Base-by-base conservation (phyloP, 2,329 filamentous ascomycete species). In the Alternaria sp. region DNA sequence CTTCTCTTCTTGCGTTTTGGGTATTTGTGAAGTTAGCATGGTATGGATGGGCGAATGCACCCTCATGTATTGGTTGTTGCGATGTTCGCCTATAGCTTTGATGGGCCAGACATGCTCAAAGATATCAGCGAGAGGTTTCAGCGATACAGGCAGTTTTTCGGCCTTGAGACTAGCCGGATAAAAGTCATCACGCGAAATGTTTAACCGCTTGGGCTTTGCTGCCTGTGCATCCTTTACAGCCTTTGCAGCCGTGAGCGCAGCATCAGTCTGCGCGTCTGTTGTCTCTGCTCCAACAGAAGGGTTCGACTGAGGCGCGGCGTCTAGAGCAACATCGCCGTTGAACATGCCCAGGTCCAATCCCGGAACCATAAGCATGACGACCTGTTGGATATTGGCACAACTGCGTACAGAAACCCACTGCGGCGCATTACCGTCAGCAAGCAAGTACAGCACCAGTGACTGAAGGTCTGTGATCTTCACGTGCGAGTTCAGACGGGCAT, bases 271-370 rank as follows among this genome's bases (percentile, higher is more conserved):
- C 30, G 43, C 23, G 47, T 65, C 45, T 17, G 36, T 43, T 30
- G 40, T 45, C 43, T 44, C 59, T 21, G 59, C 60, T 43, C 61
- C 52, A 32, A 15, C 28, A 19, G 60, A 25, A 47, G 36, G 9
- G 25, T 59, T 25, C 6, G 65, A 21, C 17, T 49, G 44, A 50
- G 60, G 12, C 19, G 47, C 28, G 40, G 57, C 25, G 13, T 77
- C 70, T 19, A 75, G 59, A 17, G 68, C 43, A 30, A 73, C 61
- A 13, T 80, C 82, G 36, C 87, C 85, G 77, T 91, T 88, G 81
- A 98, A 97, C 91, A 98, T 96, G 66, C 89, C 91, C 73, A 93
- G 88, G 76, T 98, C 95, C 23, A 99, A 82, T 0, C 96, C 96
- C 11, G 96, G 96, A 11, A 97, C 89, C 91, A 97, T 95, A 68